Evolutionary conservation across 371 early-diverging fungal genomes (phyloP), one percentile per base, ranked within the genome.

Genomic region (Apophysomyces elegans): DNA sequence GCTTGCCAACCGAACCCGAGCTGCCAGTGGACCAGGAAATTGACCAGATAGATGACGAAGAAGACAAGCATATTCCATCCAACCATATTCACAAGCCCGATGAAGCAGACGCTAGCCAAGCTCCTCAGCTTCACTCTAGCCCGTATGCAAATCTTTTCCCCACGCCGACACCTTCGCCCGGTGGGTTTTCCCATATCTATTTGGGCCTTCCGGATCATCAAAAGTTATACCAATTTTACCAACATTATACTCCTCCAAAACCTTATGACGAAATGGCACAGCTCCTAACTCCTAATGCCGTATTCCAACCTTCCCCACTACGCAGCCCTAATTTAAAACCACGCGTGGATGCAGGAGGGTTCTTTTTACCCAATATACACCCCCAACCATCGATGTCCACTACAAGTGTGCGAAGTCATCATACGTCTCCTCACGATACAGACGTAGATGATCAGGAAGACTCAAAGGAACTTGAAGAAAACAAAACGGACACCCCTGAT

Each of bases 161-260:
- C 1, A 36, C 65, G 7, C 38, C 47, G 5, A 2, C 47, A 6
- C 35, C 39, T 59, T 3, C 60, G 36, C 61, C 61, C 3, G 66
- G 66, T 16, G 64, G 66, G 1, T 63, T 66, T 61, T 71, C 71
- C 6, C 21, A 43, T 45, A 35, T 66, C 1, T 61, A 62, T 32
- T 44, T 66, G 26, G 66, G 65, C 32, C 50, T 66, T 5, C 66
- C 58, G 7, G 75, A 77, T 38, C 76, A 74, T 8, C 77, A 79
- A 58, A 73, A 78, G 21, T 59, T 77, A 7, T 77, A 80, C 60
- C 81, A 80, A 36, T 77, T 78, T 43, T 78, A 78, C 45, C 72
- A 74, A 37, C 70, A 81, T 3, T 76, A 78, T 37, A 58, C 73
- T 5, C 77, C 79, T 13, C 77, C 79, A 35, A 71, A 66, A 35